Evolutionary conservation across 371 early-diverging fungal genomes (phyloP).

Genomic region (Mortierella sp.): DNA sequence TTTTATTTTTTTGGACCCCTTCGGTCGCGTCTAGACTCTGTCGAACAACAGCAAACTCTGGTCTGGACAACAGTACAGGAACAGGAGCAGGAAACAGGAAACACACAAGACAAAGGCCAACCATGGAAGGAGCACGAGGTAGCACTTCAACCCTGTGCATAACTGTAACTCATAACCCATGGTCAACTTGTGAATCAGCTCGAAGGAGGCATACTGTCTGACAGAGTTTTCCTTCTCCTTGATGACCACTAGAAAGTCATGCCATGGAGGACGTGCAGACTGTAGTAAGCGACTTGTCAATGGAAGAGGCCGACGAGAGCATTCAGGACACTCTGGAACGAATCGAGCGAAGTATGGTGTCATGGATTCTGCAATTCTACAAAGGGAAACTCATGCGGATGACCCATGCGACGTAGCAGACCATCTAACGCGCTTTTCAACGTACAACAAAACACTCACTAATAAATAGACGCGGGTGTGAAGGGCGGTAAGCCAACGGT

Average conservation of each 20-base stretch:
- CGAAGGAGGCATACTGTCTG: background rate
- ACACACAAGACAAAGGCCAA: background rate
- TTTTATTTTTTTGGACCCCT: background rate
- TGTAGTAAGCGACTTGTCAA: constrained; percentile 16
- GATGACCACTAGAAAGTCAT: background rate
- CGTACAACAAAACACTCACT: background rate
- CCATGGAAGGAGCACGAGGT: constrained; percentile 23
- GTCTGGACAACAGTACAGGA: background rate
- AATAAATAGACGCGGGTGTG: constrained; percentile 46
- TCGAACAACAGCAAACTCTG: background rate
- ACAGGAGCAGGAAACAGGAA: background rate
- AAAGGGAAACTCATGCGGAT: background rate
- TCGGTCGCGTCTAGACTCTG: constrained; percentile 4
- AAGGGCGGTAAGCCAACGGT: constrained; percentile 42
- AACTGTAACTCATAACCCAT: background rate
- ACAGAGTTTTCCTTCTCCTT: background rate
- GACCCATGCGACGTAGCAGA: background rate
- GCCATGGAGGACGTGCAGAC: background rate
- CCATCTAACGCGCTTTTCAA: background rate
- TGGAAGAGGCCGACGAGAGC: constrained; percentile 37
- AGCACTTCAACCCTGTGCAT: background rate
- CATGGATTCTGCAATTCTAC: background rate
- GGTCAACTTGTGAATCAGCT: background rate
- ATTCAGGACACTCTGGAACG: constrained; percentile 33
- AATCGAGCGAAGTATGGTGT: constrained; percentile 38